Evolutionary conservation across 106 monocot species (phyloP).

Genomic region (Phalaenopsis equestris): DNA sequence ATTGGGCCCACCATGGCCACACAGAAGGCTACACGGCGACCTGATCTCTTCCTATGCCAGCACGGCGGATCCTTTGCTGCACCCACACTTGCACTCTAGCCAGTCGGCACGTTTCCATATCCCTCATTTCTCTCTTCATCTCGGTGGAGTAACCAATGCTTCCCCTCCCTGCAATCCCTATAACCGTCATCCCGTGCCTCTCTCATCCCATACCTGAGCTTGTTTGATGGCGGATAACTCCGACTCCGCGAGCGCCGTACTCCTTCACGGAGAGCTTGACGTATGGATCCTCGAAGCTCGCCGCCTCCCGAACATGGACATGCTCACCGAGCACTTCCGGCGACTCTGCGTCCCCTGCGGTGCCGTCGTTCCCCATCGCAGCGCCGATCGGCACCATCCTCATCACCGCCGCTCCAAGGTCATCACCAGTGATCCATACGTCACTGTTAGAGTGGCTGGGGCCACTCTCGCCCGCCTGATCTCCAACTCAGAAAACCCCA

Average conservation of each 20-base stretch:
- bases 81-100: not conserved
- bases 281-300: conserved; percentile 44
- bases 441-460: conserved; percentile 45
- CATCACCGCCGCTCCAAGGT: conserved; percentile 19
- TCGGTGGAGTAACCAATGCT: not conserved
- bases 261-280: conserved; percentile 63
- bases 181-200: not conserved
- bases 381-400: not conserved
- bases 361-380: not conserved
- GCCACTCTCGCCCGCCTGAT: conserved; percentile 65
- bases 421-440: conserved; percentile 72
- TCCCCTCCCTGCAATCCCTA: not conserved
- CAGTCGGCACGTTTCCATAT: not conserved
- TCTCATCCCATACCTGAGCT: not conserved
- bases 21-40: not conserved
- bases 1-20: not conserved
- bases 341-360: conserved; percentile 36
- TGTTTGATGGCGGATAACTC: not conserved
- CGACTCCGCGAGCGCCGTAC: conserved; percentile 4
- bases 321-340: conserved; percentile 44
- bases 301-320: conserved; percentile 65
- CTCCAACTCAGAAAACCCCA: conserved; percentile 40
- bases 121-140: not conserved
- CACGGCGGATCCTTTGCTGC: not conserved
- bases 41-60: not conserved